Conservation (phyloP, 2,329 filamentous ascomycete genomes). For the Microdochium paspali region DNA sequence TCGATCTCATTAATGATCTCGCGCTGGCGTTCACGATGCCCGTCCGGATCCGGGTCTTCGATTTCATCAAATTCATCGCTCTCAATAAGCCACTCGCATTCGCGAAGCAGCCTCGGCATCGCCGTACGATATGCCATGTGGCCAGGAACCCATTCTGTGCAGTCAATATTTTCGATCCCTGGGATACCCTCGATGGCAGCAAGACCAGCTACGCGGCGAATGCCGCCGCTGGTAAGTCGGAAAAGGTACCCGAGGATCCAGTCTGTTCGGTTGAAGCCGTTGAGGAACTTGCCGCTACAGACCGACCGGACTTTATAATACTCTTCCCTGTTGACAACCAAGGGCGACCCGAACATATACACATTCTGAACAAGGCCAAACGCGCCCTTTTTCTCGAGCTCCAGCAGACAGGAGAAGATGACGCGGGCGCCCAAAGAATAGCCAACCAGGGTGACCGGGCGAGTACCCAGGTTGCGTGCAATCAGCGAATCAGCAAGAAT, state of each 20-base stretch:
- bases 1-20: constrained; percentile 96
- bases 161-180: constrained; percentile 80
- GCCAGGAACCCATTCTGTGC: constrained; percentile 75
- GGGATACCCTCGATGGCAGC: constrained; percentile 66
- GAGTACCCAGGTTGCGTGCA: constrained; percentile 80
- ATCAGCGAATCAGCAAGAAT: constrained; percentile 92
- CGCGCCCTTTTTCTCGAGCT: constrained; percentile 75
- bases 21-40: constrained; percentile 76
- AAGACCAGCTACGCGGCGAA: constrained; percentile 79
- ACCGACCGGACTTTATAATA: constrained; percentile 74
- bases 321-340: constrained; percentile 88
- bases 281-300: constrained; percentile 86
- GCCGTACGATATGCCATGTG: constrained; percentile 95
- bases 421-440: constrained; percentile 90
- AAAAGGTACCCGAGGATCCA: constrained; percentile 98
- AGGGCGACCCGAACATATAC: constrained; percentile 85
- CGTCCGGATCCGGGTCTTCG: constrained; percentile 92
- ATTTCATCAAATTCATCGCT: constrained; percentile 95
- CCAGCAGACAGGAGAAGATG: constrained; percentile 83
- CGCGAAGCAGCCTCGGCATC: constrained; percentile 79
- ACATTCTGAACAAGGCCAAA: constrained; percentile 89
- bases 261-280: constrained; percentile 88
- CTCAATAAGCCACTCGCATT: constrained; percentile 85
- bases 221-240: constrained; percentile 84
- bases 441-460: constrained; percentile 86